Conservation (phyloP, 2,329 filamentous ascomycete species). For the Cladosporium oxysporum region DNA sequence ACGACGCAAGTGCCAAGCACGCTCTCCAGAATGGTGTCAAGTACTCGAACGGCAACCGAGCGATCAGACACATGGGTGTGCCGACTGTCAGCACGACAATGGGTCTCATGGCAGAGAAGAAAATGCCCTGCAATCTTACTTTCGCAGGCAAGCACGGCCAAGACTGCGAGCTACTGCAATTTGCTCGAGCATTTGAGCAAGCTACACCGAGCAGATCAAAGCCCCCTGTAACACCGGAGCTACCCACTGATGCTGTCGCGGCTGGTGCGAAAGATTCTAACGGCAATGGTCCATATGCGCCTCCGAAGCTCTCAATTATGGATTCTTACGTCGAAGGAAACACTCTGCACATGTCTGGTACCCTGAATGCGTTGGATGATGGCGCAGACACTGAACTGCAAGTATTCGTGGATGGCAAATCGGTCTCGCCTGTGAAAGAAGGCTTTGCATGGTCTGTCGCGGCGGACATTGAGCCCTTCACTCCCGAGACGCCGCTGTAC, state of each 20-base stretch:
- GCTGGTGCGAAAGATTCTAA: background rate
- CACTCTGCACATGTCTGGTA: constrained; percentile 11
- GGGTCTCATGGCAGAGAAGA: constrained; percentile 49
- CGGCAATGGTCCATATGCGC: background rate
- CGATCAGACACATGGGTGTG: constrained; percentile 55
- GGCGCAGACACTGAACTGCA: constrained; percentile 12
- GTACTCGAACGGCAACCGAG: constrained; percentile 57
- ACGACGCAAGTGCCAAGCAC: constrained; percentile 37
- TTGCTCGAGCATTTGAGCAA: constrained; percentile 34
- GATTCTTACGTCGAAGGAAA: constrained; percentile 19
- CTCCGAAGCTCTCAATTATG: constrained; percentile 12
- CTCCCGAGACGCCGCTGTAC: constrained; percentile 29
- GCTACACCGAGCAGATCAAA: constrained; percentile 24
- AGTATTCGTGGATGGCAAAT: constrained; percentile 21
- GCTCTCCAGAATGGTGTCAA: constrained; percentile 54
- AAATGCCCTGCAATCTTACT: constrained; percentile 56
- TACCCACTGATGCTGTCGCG: constrained; percentile 27
- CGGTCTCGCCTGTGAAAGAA: background rate
- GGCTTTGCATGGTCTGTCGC: constrained; percentile 24
- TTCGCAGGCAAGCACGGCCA: constrained; percentile 54
- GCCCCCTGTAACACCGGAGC: constrained; percentile 31
- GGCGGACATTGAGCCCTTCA: constrained; percentile 24
- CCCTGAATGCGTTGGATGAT: constrained; percentile 4
- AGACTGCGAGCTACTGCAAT: constrained; percentile 41
- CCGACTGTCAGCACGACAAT: constrained; percentile 58